Evolutionary conservation across 1,284 basidiomycete genomes (phyloP), one percentile per base, ranked within the genome.

Genomic region (Anthracocystis panici-leucophaei): DNA sequence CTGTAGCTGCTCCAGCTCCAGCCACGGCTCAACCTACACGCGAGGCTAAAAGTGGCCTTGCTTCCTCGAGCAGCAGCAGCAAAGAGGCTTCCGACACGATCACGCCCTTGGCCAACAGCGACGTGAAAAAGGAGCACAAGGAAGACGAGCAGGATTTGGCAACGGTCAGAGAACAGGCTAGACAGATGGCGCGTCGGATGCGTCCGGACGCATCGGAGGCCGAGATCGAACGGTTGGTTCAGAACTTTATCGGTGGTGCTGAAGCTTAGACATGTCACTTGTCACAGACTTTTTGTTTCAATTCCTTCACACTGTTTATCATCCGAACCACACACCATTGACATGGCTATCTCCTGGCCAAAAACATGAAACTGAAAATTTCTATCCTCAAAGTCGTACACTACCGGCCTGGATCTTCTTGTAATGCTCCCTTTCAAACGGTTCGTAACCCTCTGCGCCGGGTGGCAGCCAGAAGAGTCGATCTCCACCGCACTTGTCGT

Each of bases 401-500:
- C 65, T 63, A n/a, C 81, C 81, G 11, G 73, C 78, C 40, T 64
- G 54, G 62, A 82, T 77, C 45, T 42, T 49, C 51, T 76, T 54
- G 48, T 65, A 72, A 58, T 81, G 79, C 33, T 70, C 57, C 9
- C 64, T 65, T 12, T 64, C 46, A 64, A 82, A 82, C 23, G 78
- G 78, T 16, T 69, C 21, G 58, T 82, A 82, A 12, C 61, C 66
- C n/a, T 79, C 62, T 0, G 72, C 53, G 46, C 53, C 45, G 49
- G 81, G 80, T 14, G 81, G 81, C 31, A 82, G 63, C 81, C 81
- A 82, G 65, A 66, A 81, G 10, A 82, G 67, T 1, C 46, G 27
- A 57, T 82, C 81, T 3, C 40, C 29, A 16, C 71, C 76, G 50
- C 69, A 74, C 64, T 80, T 69, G 42, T 68, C 65, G 25, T 82